Conservation (phyloP, 202 grass and related monocot genomes). For the Digitaria exilis region DNA sequence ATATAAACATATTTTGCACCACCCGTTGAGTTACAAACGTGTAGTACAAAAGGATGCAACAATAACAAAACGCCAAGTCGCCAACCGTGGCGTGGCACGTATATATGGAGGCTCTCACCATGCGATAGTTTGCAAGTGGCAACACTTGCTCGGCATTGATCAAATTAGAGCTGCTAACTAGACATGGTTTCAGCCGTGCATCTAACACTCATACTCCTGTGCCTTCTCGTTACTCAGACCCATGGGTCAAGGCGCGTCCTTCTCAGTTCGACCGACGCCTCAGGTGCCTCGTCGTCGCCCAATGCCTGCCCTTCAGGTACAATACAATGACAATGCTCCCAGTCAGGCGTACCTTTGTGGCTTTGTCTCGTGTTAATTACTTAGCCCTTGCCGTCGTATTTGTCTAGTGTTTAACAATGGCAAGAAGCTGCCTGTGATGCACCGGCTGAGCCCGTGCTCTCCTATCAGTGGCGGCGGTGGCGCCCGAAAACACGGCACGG, state of each 20-base stretch:
- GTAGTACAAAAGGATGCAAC: not conserved
- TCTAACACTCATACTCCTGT: not conserved
- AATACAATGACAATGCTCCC: not conserved
- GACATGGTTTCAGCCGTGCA: not conserved
- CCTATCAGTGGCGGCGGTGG: not conserved
- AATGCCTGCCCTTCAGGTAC: not conserved
- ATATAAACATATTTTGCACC: not conserved
- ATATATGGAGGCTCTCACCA: not conserved
- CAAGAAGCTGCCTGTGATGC: slow-evolving; percentile 28
- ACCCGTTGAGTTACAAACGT: not conserved
- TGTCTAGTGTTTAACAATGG: not conserved
- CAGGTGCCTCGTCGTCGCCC: not conserved
- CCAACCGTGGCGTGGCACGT: too few relatives aligned
- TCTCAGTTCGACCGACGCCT: not conserved
- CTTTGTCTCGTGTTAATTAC: not conserved
- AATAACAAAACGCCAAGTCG: slow-evolving; percentile 1
- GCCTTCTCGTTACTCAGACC: not conserved
- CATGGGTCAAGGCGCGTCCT: not conserved
- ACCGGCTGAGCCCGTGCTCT: slow-evolving; percentile 25
- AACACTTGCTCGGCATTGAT: too few relatives aligned
- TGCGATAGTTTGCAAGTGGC: not conserved
- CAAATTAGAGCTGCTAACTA: not conserved
- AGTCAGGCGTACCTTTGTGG: too few relatives aligned
- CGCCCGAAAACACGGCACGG: not conserved
- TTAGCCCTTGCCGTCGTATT: not conserved